Conservation (phyloP, 768 basidiomycete genomes). For the Phaeolepiota aurea region DNA sequence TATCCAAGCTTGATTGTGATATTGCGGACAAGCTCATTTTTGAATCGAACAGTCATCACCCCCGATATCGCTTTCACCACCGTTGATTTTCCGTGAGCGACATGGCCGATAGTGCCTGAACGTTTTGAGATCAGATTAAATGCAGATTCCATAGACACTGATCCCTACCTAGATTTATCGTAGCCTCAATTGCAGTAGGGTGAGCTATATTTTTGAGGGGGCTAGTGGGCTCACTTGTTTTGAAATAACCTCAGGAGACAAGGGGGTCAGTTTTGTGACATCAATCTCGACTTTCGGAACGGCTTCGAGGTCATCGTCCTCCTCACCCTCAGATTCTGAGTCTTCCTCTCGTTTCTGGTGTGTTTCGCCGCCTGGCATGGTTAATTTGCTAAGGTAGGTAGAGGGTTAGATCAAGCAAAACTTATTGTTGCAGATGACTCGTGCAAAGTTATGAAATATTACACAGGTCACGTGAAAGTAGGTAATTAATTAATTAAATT, state of each 20-base stretch:
- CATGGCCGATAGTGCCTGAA: constrained; percentile 94
- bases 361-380: constrained; percentile 72
- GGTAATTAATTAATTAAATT: no score
- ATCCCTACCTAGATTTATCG: constrained; percentile 77
- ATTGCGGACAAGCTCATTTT: constrained; percentile 97
- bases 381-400: constrained; percentile 6
- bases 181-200: constrained; percentile 49
- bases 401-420: constrained; percentile 2
- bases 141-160: constrained; percentile 1
- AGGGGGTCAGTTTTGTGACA: constrained; percentile 71
- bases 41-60: constrained; percentile 96
- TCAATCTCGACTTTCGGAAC: constrained; percentile 72
- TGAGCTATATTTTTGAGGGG: neutral
- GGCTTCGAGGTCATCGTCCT: constrained; percentile 42
- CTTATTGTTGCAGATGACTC: no score
- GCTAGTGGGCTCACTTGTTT: constrained; percentile 58
- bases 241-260: constrained; percentile 85
- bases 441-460: no score
- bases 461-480: no score
- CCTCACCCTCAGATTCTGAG: constrained; percentile 64
- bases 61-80: constrained; percentile 99
- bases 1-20: constrained; percentile 99
- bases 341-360: constrained; percentile 55
- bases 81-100: constrained; percentile 95
- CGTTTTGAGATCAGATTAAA: constrained; percentile 6